Base-by-base conservation (phyloP, 495 filamentous ascomycete genomes). In the Penicillium argentinense region DNA sequence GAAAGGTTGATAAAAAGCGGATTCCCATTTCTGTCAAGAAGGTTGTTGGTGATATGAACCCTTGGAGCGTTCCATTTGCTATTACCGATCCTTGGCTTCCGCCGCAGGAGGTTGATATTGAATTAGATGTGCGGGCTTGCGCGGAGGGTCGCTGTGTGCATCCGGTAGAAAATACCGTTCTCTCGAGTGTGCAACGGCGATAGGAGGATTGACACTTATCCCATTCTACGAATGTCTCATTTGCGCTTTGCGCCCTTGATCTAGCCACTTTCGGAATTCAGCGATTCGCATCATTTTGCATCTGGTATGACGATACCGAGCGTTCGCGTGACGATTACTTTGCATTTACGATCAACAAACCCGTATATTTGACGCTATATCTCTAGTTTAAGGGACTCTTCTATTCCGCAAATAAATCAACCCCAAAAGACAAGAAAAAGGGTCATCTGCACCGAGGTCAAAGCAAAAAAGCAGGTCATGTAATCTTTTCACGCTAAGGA, bases 21-120 rank as follows among this genome's bases (percentile, higher is more conserved):
- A 61, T 63, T 42, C 45, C 59, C 4, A 21, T 54, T 39, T 39
- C 32, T 42, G 14, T 47, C 9, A 39, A 41, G 25, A 36, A 47
- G 24, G 26, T 38, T 6, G 16, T 62, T 16, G 59, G 56, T 0
- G 49, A 63, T 13, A 28, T 33, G 33, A 48, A 61, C 8, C 60
- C 57, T 8, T 63, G 60, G 60, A 26, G 43, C 9, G 21, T 47
- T 9, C 37, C 29, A 0, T 38, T 18, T n/a, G 16, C 24, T 0
- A 55, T 63, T 22, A 24, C n/a, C 0, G 60, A 63, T 38, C 54
- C 60, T 1, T 63, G 60, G 60, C 40, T 63, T 7, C 60, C 60
- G 4, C 46, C 58, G 33, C 60, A 63, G 26, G 57, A 63, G 33
- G 48, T 63, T 11, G 54, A 63, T 45, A 44, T 63, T 41, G 51